phyloP scores from a whole-genome alignment of 2,329 filamentous ascomycete species.

The Pleomassaria siparia region DNA sequence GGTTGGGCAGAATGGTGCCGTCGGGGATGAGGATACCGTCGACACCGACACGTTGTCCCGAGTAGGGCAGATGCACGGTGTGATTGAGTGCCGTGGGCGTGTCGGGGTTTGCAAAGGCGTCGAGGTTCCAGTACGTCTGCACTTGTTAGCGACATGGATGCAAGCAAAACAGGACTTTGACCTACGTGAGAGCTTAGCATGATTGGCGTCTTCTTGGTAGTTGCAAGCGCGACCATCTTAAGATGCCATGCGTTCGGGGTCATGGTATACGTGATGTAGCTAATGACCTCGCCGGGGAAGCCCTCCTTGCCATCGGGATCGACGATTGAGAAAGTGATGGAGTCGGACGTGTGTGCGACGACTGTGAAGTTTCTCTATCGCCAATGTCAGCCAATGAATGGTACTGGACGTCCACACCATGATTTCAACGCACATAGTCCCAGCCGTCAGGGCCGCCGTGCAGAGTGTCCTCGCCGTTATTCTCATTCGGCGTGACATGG shows the following conservation, averaged over 20 bases:
- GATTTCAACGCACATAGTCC: slow-evolving; percentile 57
- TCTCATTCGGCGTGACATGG: slow-evolving; percentile 62
- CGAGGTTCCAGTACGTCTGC: slow-evolving; percentile 80
- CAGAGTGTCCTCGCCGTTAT: slow-evolving; percentile 59
- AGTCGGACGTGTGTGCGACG: slow-evolving; percentile 64
- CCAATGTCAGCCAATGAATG: slow-evolving; percentile 8
- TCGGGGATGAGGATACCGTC: slow-evolving; percentile 57
- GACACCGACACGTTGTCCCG: slow-evolving; percentile 66
- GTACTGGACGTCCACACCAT: background rate
- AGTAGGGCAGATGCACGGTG: slow-evolving; percentile 72
- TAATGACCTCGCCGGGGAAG: slow-evolving; percentile 76
- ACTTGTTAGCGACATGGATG: background rate
- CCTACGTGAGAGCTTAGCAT: slow-evolving; percentile 73
- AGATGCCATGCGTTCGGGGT: slow-evolving; percentile 68
- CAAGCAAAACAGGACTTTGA: background rate
- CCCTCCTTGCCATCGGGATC: slow-evolving; percentile 74
- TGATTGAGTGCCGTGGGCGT: slow-evolving; percentile 68
- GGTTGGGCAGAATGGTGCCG: slow-evolving; percentile 67
- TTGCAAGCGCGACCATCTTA: slow-evolving; percentile 69
- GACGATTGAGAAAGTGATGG: slow-evolving; percentile 74
- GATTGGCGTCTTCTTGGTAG: slow-evolving; percentile 76
- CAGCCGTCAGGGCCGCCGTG: slow-evolving; percentile 72
- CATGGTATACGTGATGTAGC: slow-evolving; percentile 73
- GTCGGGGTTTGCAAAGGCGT: slow-evolving; percentile 74
- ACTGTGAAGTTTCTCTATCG: slow-evolving; percentile 72